Percentiles rank a stretch among this genome's conserved stretches.
These are phyloP conservation scores for Yamadazyma songkhlaensis DNA, from an alignment of 1,139 yeast genomes.

Conservation along the genomic window DNA sequence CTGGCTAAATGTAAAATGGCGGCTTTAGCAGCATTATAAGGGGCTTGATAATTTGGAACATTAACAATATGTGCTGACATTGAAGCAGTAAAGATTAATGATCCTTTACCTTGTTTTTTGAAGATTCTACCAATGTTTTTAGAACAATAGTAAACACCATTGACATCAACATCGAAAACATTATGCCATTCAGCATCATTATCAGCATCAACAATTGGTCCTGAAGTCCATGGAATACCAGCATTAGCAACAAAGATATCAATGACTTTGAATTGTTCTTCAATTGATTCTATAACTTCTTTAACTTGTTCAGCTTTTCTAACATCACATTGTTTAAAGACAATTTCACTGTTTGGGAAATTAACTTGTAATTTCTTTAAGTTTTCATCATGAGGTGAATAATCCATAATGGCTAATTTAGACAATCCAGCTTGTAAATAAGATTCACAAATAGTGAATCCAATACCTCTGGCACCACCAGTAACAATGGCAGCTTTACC, in stretches of 20 bases:
- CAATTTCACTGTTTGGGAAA: slow-evolving; percentile 31
- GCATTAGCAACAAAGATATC: slow-evolving; percentile 56
- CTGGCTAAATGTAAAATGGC: slow-evolving; percentile 54
- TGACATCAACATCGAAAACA: slow-evolving; percentile 42
- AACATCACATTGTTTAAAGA: slow-evolving; percentile 40
- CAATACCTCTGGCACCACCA: slow-evolving; percentile 47
- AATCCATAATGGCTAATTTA: slow-evolving; percentile 45
- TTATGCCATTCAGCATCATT: slow-evolving; percentile 46
- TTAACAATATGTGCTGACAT: slow-evolving; percentile 67
- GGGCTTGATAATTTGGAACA: slow-evolving; percentile 63
- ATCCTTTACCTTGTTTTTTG: slow-evolving; percentile 42
- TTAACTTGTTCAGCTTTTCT: slow-evolving; percentile 38
- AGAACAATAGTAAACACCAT: slow-evolving; percentile 47
- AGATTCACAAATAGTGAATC: slow-evolving; percentile 43
- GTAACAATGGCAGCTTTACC: slow-evolving; percentile 41
- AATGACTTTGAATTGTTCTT: slow-evolving; percentile 35
- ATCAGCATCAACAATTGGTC: slow-evolving; percentile 35
- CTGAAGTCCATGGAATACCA: slow-evolving; percentile 47
- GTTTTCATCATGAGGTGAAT: slow-evolving; percentile 30
- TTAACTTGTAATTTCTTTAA: slow-evolving; percentile 25
- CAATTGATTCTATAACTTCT: slow-evolving; percentile 28
- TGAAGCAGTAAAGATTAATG: slow-evolving; percentile 60
- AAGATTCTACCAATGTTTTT: slow-evolving; percentile 40
- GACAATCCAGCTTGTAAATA: slow-evolving; percentile 44
- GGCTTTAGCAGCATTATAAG: slow-evolving; percentile 58